Conservation (phyloP, 1,284 basidiomycete species). For the Heliocybe sulcata region DNA sequence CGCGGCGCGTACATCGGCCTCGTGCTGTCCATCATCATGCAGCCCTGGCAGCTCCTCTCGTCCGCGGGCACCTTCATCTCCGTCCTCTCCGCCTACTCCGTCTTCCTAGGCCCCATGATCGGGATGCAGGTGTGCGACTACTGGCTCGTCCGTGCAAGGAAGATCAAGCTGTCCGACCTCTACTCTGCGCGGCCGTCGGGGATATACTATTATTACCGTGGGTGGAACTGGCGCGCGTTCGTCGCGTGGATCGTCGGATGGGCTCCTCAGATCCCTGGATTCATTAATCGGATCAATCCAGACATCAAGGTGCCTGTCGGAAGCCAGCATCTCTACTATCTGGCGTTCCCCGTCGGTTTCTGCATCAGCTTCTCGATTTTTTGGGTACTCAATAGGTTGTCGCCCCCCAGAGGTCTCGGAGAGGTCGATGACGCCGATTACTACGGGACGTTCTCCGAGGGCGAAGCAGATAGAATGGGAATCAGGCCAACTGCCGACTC, state of each 20-base stretch:
- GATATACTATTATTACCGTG: slow-evolving; percentile 10
- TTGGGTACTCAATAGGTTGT: slow-evolving; percentile 8
- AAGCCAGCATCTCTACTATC: slow-evolving; percentile 11
- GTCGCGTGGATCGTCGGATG: slow-evolving; percentile 12
- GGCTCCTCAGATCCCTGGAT: slow-evolving; percentile 12
- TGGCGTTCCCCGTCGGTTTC: slow-evolving; percentile 12
- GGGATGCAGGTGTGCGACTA: slow-evolving; percentile 11
- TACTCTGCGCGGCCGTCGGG: slow-evolving; percentile 5
- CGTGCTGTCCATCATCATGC: slow-evolving; percentile 10
- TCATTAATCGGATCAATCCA: slow-evolving; percentile 5
- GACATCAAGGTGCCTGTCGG: slow-evolving; percentile 4
- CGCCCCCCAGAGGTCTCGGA: slow-evolving; percentile 7
- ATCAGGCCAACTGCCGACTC: not conserved
- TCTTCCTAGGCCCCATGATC: slow-evolving; percentile 14
- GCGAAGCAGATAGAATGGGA: slow-evolving; percentile 4
- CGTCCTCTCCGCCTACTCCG: slow-evolving; percentile 14
- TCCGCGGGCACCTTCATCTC: slow-evolving; percentile 13
- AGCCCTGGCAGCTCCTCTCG: slow-evolving; percentile 15
- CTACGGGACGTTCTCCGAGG: slow-evolving; percentile 9
- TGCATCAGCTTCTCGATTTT: slow-evolving; percentile 8
- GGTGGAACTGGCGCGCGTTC: slow-evolving; percentile 11
- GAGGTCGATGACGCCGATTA: slow-evolving; percentile 8
- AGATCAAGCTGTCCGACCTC: slow-evolving; percentile 6
- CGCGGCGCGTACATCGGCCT: slow-evolving; percentile 16
- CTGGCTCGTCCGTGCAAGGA: slow-evolving; percentile 6